These are phyloP conservation scores for Circinella umbellata DNA, from an alignment of 371 early-diverging fungal species.

Conservation along the genomic window DNA sequence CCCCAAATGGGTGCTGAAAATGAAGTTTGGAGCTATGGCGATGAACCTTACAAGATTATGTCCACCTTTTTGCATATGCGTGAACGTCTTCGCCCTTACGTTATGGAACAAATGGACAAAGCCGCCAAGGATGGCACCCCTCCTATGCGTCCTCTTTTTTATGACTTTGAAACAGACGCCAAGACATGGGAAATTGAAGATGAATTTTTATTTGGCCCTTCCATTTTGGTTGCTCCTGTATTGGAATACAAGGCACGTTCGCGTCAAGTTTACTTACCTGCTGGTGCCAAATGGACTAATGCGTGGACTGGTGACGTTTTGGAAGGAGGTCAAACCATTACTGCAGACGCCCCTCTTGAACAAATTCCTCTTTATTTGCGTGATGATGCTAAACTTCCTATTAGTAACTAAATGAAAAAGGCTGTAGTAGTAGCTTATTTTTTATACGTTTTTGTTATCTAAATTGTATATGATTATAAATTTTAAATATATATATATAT, in stretches of 20 bases:
- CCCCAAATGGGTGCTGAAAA: slow-evolving; percentile 22
- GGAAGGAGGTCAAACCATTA: slow-evolving; percentile 33
- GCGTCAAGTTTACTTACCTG: slow-evolving; percentile 49
- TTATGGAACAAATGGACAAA: slow-evolving; percentile 23
- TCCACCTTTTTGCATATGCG: slow-evolving; percentile 22
- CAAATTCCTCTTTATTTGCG: slow-evolving; percentile 44
- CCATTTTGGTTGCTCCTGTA: slow-evolving; percentile 43
- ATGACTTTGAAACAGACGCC: slow-evolving; percentile 50
- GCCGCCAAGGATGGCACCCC: slow-evolving; percentile 41
- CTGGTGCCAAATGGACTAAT: slow-evolving; percentile 40
- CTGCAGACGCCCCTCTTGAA: slow-evolving; percentile 44
- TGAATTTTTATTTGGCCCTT: slow-evolving; percentile 43
- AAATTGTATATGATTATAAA: not conserved
- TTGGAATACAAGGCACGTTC: slow-evolving; percentile 34
- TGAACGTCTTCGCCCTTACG: slow-evolving; percentile 24
- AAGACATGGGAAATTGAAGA: slow-evolving; percentile 32
- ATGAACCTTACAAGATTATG: slow-evolving; percentile 22
- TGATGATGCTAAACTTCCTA: slow-evolving; percentile 27
- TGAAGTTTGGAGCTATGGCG: slow-evolving; percentile 24
- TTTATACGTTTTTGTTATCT: not conserved
- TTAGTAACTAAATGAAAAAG: slow-evolving; percentile 8
- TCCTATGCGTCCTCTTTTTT: slow-evolving; percentile 54
- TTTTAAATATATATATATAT: not conserved
- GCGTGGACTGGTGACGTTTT: slow-evolving; percentile 47
- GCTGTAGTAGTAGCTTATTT: not conserved